Evolutionary conservation across 106 monocot genomes (phyloP).

Genomic region (Dendrobium huoshanense): DNA sequence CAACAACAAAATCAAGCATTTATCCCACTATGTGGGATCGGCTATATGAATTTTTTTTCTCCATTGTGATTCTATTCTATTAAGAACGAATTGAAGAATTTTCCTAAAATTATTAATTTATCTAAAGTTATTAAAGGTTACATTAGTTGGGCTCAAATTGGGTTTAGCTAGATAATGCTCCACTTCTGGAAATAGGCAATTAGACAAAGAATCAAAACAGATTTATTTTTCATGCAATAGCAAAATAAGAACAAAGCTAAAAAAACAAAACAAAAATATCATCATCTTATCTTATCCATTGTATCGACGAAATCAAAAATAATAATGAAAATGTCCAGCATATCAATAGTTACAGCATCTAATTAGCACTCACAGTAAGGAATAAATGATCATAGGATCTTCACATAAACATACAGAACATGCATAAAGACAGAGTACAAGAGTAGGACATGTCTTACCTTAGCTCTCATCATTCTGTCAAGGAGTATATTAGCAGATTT

Average conservation of each 20-base stretch:
- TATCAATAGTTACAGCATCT: neutral
- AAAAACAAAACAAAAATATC: no score
- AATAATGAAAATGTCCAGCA: neutral
- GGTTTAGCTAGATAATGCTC: neutral
- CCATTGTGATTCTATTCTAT: no score
- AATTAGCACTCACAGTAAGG: neutral
- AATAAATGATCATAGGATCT: neutral
- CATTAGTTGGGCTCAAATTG: no score
- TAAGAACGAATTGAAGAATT: neutral
- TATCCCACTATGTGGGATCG: no score
- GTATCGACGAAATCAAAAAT: no score
- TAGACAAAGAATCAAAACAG: neutral
- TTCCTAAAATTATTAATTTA: neutral
- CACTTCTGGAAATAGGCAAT: neutral
- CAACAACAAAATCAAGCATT: no score
- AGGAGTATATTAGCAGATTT: conserved; percentile 97
- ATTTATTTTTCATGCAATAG: no score
- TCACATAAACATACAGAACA: neutral
- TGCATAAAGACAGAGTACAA: neutral
- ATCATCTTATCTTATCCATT: no score
- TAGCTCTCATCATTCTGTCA: conserved; percentile 79
- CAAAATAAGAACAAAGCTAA: no score
- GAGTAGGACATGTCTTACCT: conserved; percentile 31
- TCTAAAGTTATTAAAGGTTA: neutral
- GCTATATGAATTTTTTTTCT: no score